These are phyloP conservation scores for Phlyctochytrium arcticum DNA, from an alignment of 192 early-diverging fungal species.

Conservation along the genomic window DNA sequence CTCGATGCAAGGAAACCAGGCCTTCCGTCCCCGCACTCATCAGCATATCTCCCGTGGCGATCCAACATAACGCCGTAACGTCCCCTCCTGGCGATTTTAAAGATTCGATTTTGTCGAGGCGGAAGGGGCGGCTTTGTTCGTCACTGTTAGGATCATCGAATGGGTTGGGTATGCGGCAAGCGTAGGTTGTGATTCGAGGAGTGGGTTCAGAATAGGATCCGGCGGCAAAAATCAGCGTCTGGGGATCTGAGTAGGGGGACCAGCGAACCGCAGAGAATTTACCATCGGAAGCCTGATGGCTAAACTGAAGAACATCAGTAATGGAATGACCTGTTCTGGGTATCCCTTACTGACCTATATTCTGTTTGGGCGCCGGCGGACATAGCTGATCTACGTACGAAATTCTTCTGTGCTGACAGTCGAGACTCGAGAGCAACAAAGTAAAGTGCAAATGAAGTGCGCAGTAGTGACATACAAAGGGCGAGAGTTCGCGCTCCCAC, in stretches of 20 bases:
- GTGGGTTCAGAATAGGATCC: background rate
- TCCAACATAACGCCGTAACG: background rate
- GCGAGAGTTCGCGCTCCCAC: too few relatives aligned
- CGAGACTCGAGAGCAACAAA: too few relatives aligned
- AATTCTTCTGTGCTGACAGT: too few relatives aligned
- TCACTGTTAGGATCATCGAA: background rate
- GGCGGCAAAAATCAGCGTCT: background rate
- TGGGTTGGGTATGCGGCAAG: background rate
- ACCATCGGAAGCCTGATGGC: background rate
- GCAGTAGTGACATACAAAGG: too few relatives aligned
- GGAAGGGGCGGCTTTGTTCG: background rate
- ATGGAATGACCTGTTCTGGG: too few relatives aligned
- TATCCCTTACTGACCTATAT: too few relatives aligned
- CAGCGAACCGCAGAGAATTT: background rate
- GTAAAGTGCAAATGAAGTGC: too few relatives aligned
- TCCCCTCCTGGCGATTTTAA: background rate
- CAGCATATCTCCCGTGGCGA: background rate
- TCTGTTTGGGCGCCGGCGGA: too few relatives aligned
- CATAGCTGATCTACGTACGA: too few relatives aligned
- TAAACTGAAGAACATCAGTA: too few relatives aligned
- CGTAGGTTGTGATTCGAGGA: background rate
- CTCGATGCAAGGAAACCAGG: background rate
- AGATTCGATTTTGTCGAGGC: background rate
- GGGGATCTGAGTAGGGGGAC: background rate
- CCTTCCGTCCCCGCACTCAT: background rate